These are phyloP conservation scores for Tylopilus sp. DNA, from an alignment of 768 basidiomycete genomes.

Conservation along the genomic window DNA sequence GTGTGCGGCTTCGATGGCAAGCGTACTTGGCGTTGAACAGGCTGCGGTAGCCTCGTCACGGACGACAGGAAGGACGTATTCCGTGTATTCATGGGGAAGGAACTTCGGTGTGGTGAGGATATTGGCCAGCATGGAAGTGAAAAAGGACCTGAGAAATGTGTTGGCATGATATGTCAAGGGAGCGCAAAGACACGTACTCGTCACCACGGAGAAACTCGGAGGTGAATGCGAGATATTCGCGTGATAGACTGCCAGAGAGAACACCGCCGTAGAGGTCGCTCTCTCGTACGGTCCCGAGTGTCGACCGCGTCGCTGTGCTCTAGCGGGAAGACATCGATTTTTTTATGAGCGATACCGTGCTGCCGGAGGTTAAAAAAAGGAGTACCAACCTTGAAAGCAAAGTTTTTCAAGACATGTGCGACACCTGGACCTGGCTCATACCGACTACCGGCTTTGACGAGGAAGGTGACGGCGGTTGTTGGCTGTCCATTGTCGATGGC, in stretches of 20 bases:
- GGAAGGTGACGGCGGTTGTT: slow-evolving; percentile 81
- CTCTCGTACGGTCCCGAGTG: slow-evolving; percentile 87
- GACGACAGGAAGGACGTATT: slow-evolving; percentile 70
- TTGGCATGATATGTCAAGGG: not conserved
- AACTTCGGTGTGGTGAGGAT: slow-evolving; percentile 81
- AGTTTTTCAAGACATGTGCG: slow-evolving; percentile 95
- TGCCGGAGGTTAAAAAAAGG: not conserved
- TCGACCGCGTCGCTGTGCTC: slow-evolving; percentile 85
- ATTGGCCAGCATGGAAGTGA: slow-evolving; percentile 84
- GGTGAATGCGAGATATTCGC: slow-evolving; percentile 90
- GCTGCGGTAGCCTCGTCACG: slow-evolving; percentile 67
- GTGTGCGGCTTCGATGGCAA: slow-evolving; percentile 86
- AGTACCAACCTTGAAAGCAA: slow-evolving; percentile 89
- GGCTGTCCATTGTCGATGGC: slow-evolving; percentile 80
- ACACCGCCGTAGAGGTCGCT: slow-evolving; percentile 93
- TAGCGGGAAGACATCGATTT: slow-evolving; percentile 29
- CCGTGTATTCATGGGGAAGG: slow-evolving; percentile 72
- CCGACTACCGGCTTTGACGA: slow-evolving; percentile 90
- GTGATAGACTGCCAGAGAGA: slow-evolving; percentile 74
- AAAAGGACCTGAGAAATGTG: slow-evolving; percentile 60
- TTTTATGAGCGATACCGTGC: not conserved
- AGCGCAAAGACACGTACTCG: slow-evolving; percentile 65
- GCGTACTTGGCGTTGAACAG: slow-evolving; percentile 53
- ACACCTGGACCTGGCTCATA: slow-evolving; percentile 87
- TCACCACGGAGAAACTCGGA: slow-evolving; percentile 95